Conservation (phyloP, 164 flowering plant species). For the Chimonanthus praecox region DNA sequence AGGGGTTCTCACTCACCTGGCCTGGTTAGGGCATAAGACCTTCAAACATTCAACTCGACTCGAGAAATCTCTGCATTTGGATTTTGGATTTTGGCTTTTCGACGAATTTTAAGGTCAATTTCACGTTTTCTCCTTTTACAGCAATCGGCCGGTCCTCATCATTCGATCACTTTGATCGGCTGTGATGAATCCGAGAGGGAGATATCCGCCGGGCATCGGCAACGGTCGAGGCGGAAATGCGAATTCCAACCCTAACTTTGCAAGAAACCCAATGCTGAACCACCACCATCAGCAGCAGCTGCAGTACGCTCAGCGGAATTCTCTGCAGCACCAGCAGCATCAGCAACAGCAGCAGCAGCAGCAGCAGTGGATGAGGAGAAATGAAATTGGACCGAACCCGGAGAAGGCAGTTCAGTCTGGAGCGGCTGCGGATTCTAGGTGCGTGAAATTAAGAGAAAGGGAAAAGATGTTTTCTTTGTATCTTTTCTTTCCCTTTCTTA, state of each 20-base stretch:
- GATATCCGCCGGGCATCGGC: constrained; percentile 95
- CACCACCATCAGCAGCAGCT: constrained; percentile 22
- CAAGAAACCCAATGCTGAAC: constrained; percentile 20
- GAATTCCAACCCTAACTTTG: constrained; percentile 48
- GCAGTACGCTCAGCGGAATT: constrained; percentile 61
- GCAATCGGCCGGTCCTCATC: no score
- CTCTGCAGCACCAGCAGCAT: constrained; percentile 9
- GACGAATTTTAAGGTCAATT: no score
- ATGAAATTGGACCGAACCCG: constrained; percentile 39
- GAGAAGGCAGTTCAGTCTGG: constrained; percentile 83
- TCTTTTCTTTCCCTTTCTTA: no score
- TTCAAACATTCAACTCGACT: no score
- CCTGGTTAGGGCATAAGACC: no score
- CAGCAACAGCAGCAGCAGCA: constrained; percentile 12
- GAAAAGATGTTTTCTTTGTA: no score
- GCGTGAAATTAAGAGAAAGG: not conserved
- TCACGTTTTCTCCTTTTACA: no score
- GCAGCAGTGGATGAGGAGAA: constrained; percentile 75
- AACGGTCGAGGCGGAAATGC: constrained; percentile 37
- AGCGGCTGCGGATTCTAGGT: constrained; percentile 63
- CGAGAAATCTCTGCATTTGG: no score
- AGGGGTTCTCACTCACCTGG: no score
- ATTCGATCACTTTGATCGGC: not conserved
- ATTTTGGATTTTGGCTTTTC: no score
- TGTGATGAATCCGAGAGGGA: constrained; percentile 56